Evolutionary conservation across 2,329 filamentous ascomycete species (phyloP).

Genomic region (Aspergillus sp.): DNA sequence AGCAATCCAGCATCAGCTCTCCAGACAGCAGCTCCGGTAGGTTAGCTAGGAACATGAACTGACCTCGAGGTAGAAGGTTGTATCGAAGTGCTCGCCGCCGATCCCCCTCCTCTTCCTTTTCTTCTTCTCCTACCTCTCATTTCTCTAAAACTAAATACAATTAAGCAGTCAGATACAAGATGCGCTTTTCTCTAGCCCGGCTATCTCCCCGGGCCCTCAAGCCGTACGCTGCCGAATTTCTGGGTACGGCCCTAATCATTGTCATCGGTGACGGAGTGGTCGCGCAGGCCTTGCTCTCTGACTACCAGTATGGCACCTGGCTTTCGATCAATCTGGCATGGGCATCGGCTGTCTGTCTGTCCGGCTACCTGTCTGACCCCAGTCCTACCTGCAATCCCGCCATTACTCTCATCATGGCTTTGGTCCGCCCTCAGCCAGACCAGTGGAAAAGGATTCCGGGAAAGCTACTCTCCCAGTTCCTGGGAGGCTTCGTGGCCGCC

Average conservation of each 20-base stretch:
- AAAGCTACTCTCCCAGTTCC: constrained; percentile 29
- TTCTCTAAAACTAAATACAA: not conserved
- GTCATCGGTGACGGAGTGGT: constrained; percentile 35
- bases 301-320: constrained; percentile 35
- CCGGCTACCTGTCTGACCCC: constrained; percentile 28
- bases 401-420: constrained; percentile 24
- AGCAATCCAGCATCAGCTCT: not conserved
- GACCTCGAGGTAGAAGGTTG: not conserved
- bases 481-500: constrained; percentile 32
- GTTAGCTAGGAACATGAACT: not conserved
- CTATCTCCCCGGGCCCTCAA: constrained; percentile 19
- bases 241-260: constrained; percentile 32
- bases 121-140: not conserved
- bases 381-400: constrained; percentile 30
- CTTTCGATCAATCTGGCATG: constrained; percentile 35
- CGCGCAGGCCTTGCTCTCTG: constrained; percentile 31
- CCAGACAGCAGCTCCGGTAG: not conserved
- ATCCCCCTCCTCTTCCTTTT: not conserved
- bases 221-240: constrained; percentile 32
- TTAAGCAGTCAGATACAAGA: not conserved
- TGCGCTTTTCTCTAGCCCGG: constrained; percentile 8
- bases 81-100: not conserved
- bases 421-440: constrained; percentile 27
- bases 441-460: constrained; percentile 30
- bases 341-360: constrained; percentile 30